These are phyloP conservation scores for Cladosporium sp. DNA, from an alignment of 2,329 filamentous ascomycete species.

Conservation along the genomic window DNA sequence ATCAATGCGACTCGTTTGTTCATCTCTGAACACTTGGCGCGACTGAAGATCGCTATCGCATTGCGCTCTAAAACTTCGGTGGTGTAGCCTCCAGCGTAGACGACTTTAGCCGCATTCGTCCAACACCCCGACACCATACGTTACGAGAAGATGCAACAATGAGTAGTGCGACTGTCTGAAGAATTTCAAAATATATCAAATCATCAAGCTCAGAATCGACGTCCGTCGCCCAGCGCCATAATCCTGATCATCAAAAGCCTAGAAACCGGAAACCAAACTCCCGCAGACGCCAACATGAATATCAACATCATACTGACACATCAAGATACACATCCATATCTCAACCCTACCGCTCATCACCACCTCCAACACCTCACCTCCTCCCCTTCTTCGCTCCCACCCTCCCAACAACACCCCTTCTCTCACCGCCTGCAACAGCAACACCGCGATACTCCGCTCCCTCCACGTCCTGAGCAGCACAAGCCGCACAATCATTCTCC, in stretches of 20 bases:
- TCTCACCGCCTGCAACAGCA: background rate
- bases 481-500: slow-evolving; percentile 30
- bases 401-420: background rate
- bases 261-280: background rate
- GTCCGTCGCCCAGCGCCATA: background rate
- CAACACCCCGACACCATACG: too few relatives aligned
- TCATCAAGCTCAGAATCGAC: too few relatives aligned
- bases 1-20: too few relatives aligned
- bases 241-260: background rate
- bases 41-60: too few relatives aligned
- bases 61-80: too few relatives aligned
- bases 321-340: background rate
- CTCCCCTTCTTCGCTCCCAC: slow-evolving; percentile 4
- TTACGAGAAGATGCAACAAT: too few relatives aligned
- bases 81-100: too few relatives aligned
- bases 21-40: too few relatives aligned
- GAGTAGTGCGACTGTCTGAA: too few relatives aligned
- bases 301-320: background rate
- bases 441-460: background rate
- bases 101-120: too few relatives aligned
- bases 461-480: slow-evolving; percentile 18
- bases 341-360: background rate
- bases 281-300: background rate
- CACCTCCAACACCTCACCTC: background rate
- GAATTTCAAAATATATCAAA: too few relatives aligned